These are phyloP conservation scores for Puccinia novopanici DNA, from an alignment of 1,284 basidiomycete genomes.

Conservation along the genomic window DNA sequence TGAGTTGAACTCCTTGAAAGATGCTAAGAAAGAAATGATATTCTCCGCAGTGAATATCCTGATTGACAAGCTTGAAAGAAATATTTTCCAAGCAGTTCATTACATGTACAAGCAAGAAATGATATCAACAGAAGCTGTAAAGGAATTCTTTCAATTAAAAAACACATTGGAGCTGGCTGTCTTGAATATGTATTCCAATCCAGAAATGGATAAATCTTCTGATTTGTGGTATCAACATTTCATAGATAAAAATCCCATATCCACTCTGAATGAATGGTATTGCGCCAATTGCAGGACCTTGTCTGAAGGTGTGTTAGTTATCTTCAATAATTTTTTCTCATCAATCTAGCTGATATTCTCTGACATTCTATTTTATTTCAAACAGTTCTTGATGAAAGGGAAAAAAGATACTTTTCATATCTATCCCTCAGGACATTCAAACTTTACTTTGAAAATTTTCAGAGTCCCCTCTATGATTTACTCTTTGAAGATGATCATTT, in stretches of 20 bases:
- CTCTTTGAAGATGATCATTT: background rate
- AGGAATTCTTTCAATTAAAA: background rate
- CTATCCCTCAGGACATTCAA: background rate
- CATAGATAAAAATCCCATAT: too few relatives aligned
- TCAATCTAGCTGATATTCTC: too few relatives aligned
- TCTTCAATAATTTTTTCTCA: too few relatives aligned
- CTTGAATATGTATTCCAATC: background rate
- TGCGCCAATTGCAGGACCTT: too few relatives aligned
- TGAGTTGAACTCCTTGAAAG: too few relatives aligned
- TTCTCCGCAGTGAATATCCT: too few relatives aligned
- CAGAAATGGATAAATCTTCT: background rate
- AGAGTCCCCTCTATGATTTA: background rate
- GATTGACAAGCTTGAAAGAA: background rate
- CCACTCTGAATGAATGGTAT: too few relatives aligned
- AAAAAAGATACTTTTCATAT: background rate
- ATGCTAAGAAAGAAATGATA: too few relatives aligned
- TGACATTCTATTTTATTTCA: too few relatives aligned
- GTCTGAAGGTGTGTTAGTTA: too few relatives aligned
- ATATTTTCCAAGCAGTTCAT: background rate
- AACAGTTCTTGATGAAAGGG: too few relatives aligned
- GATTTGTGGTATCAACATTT: too few relatives aligned
- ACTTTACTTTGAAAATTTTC: background rate
- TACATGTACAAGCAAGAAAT: slow-evolving; percentile 2
- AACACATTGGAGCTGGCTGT: background rate
- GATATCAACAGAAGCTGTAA: background rate